Conservation (phyloP, 2,329 filamentous ascomycete species). For the Calonectria pseudoreteaudii region DNA sequence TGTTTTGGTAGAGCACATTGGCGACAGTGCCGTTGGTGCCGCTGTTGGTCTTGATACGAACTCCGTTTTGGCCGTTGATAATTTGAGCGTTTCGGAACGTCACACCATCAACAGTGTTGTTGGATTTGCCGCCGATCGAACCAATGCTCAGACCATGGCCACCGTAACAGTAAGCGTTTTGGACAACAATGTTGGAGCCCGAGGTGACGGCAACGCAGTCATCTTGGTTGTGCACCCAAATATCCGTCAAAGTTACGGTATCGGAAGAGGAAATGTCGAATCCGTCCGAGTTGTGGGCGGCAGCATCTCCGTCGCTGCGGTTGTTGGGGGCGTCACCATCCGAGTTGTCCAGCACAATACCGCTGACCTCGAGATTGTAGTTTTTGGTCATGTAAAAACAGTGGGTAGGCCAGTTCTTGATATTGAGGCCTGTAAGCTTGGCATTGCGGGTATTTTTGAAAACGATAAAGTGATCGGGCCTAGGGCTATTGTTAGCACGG, state of each 20-base stretch:
- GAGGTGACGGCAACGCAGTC: slow-evolving; percentile 69
- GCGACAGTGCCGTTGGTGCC: slow-evolving; percentile 56
- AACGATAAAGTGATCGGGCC: slow-evolving; percentile 62
- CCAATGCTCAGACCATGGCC: slow-evolving; percentile 55
- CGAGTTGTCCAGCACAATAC: slow-evolving; percentile 51
- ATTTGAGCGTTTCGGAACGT: slow-evolving; percentile 60
- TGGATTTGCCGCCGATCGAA: slow-evolving; percentile 56
- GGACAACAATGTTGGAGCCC: slow-evolving; percentile 57
- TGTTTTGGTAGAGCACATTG: slow-evolving; percentile 54
- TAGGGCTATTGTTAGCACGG: slow-evolving; percentile 3
- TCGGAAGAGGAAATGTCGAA: slow-evolving; percentile 64
- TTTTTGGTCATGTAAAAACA: slow-evolving; percentile 50
- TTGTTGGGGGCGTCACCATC: slow-evolving; percentile 43
- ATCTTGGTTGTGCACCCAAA: slow-evolving; percentile 68
- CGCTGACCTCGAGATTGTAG: slow-evolving; percentile 46
- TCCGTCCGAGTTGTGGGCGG: slow-evolving; percentile 64
- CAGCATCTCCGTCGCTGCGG: slow-evolving; percentile 25
- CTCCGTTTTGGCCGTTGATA: slow-evolving; percentile 62
- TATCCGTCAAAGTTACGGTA: slow-evolving; percentile 60
- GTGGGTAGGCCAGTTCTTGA: slow-evolving; percentile 53
- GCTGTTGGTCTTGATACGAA: slow-evolving; percentile 59
- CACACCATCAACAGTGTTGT: slow-evolving; percentile 65
- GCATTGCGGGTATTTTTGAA: slow-evolving; percentile 51
- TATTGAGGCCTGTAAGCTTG: slow-evolving; percentile 48
- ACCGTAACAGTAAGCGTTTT: slow-evolving; percentile 53